Evolutionary conservation across 345 rosid genomes (phyloP).

Genomic region (Moricandia arvensis): DNA sequence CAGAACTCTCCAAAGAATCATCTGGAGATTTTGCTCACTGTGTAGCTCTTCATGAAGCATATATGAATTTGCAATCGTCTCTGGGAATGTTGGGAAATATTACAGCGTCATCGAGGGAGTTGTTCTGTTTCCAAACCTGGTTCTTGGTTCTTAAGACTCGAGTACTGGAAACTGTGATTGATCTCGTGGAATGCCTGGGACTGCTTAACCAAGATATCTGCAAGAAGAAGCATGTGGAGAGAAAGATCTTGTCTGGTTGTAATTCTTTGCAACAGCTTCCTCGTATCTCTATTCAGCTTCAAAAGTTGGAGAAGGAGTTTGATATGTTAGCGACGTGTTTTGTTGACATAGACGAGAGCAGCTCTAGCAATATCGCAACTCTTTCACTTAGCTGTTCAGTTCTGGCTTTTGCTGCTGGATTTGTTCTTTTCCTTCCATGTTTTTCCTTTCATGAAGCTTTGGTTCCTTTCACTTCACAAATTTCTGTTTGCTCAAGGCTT

Average conservation of each 20-base stretch:
- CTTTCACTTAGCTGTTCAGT: conserved; percentile 67
- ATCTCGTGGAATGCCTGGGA: conserved; percentile 40
- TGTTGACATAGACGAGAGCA: conserved; percentile 53
- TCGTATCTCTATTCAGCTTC: conserved; percentile 46
- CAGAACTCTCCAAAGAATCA: conserved; percentile 28
- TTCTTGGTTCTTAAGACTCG: conserved; percentile 58
- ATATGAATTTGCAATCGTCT: conserved; percentile 41
- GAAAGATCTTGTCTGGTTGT: conserved; percentile 1
- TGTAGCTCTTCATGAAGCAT: conserved; percentile 50
- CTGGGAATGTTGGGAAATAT: conserved; percentile 46
- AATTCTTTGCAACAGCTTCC: conserved; percentile 45
- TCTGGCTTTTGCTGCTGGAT: conserved; percentile 62
- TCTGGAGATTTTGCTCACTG: conserved; percentile 29
- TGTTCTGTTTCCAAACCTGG: conserved; percentile 78
- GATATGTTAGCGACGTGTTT: conserved; percentile 68
- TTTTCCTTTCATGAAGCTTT: conserved; percentile 30
- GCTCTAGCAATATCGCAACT: conserved; percentile 50
- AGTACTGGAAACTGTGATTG: conserved; percentile 48
- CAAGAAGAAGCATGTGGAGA: conserved; percentile 34
- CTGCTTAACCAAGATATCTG: conserved; percentile 28
- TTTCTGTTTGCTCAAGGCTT: conserved; percentile 29
- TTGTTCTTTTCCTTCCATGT: conserved; percentile 49
- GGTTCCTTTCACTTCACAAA: conserved; percentile 25
- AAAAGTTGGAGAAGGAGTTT: conserved; percentile 54
- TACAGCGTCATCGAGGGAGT: not conserved